Base-by-base conservation (phyloP, 345 rosid species). In the Eucalyptus brandiana region DNA sequence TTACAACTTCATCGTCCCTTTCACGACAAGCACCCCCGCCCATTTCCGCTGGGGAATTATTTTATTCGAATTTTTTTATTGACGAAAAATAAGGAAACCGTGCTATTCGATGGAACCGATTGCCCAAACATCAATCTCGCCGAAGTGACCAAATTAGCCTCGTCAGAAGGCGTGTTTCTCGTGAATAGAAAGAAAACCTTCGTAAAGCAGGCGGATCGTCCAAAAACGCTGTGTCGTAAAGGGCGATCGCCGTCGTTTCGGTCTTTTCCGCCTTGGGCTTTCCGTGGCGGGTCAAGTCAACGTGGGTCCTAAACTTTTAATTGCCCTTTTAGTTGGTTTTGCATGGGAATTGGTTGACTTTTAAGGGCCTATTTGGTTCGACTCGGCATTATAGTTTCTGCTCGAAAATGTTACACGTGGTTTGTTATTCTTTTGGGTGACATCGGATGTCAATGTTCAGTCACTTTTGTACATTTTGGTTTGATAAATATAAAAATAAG, bases 281-380 rank as follows among this genome's bases (percentile, higher is more conserved):
- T 34, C 42, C 8, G 44, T 32, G 34, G 14, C 26, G 26, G 81
- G 26, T 34, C 81, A 72, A 72, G 81, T 72, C 81, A 72, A 34
- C 81, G 40, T 4, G 80, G 10, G 80, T 17, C 80, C 21, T 7
- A 4, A 67, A 67, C 76, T 67, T 15, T 67, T 32, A 17, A 32
- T 0, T 42, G 81, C 81, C 44, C 3, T 26, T 26, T 18, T 11
- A 26, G 26, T 34, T 34, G 81, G 26, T 37, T 0, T 2, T 2
- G 14, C 44, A 3, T 16, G 80, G 40, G 30, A 72, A 10, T 10
- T 11, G 45, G 26, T 19, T 37, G 4, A 72, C 81, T 10, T 72
- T 37, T 37, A 5, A 72, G 21, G 44, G 24, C 3, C 80, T 32
- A 4, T 17, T 3, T 67, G 80, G 42, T 67, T 17, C 3, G 42